Evolutionary conservation across 768 basidiomycete species (phyloP).

Genomic region (Lentinula sp.): DNA sequence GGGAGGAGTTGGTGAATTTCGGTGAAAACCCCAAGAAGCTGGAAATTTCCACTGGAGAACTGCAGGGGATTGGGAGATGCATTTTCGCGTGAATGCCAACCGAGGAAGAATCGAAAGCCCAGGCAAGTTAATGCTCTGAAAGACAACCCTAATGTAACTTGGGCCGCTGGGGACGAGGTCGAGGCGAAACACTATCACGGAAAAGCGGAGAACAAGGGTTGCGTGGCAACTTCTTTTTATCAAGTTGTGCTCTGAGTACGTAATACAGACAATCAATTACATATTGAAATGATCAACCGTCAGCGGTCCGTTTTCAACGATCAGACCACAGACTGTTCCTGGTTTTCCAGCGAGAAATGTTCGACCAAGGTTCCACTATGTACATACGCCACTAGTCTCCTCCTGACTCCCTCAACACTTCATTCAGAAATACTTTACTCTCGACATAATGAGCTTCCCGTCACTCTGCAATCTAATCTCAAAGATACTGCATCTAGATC

Average conservation of each 20-base stretch:
- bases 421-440: too few relatives aligned
- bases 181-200: not conserved
- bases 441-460: too few relatives aligned
- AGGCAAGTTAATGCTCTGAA: constrained; percentile 9
- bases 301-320: not conserved
- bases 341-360: not conserved
- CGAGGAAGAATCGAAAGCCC: constrained; percentile 17
- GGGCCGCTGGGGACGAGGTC: not conserved
- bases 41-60: not conserved
- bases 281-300: not conserved
- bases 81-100: not conserved
- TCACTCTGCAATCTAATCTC: too few relatives aligned
- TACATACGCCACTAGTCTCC: too few relatives aligned
- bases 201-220: not conserved
- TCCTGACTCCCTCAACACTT: too few relatives aligned
- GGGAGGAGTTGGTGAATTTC: not conserved
- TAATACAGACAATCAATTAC: not conserved
- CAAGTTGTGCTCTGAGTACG: not conserved
- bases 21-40: not conserved
- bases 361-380: not conserved
- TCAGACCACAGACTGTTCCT: not conserved
- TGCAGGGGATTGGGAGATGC: constrained; percentile 4
- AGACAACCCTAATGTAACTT: not conserved
- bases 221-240: not conserved
- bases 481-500: too few relatives aligned